These are phyloP conservation scores for Colletotrichum abscissum DNA, from an alignment of 2,329 filamentous ascomycete species.

Conservation along the genomic window DNA sequence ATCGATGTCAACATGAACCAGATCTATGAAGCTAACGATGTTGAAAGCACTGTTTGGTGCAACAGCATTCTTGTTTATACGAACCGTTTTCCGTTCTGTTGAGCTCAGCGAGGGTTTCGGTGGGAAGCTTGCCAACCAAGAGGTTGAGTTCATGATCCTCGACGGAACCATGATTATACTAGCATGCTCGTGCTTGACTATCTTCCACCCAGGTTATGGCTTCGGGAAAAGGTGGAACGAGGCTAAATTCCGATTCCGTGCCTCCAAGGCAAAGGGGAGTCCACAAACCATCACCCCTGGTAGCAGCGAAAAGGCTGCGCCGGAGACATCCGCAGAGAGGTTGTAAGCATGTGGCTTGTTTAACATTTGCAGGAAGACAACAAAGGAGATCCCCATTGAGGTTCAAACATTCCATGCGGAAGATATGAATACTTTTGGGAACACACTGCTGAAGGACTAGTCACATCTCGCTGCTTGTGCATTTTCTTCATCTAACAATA, in stretches of 20 bases:
- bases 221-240: slow-evolving; percentile 12
- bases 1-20: not conserved
- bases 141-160: slow-evolving; percentile 15
- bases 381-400: not conserved
- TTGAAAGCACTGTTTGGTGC: not conserved
- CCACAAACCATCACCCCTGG: not conserved
- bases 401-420: not conserved
- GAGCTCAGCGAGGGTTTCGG: slow-evolving; percentile 12
- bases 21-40: not conserved
- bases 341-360: not conserved
- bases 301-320: not conserved
- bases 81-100: slow-evolving; percentile 11
- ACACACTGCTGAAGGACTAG: not conserved
- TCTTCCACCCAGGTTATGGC: slow-evolving; percentile 2
- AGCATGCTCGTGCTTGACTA: not conserved
- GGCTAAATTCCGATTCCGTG: slow-evolving; percentile 12
- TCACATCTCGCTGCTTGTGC: not conserved
- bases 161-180: slow-evolving; percentile 15
- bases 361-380: no score
- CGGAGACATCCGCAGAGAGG: not conserved
- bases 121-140: slow-evolving; percentile 10
- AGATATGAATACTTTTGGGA: not conserved
- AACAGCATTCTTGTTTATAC: slow-evolving; percentile 2
- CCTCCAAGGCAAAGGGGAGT: not conserved
- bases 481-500: no score